Base-by-base conservation (phyloP, 495 filamentous ascomycete species). In the Niebla homalea region DNA sequence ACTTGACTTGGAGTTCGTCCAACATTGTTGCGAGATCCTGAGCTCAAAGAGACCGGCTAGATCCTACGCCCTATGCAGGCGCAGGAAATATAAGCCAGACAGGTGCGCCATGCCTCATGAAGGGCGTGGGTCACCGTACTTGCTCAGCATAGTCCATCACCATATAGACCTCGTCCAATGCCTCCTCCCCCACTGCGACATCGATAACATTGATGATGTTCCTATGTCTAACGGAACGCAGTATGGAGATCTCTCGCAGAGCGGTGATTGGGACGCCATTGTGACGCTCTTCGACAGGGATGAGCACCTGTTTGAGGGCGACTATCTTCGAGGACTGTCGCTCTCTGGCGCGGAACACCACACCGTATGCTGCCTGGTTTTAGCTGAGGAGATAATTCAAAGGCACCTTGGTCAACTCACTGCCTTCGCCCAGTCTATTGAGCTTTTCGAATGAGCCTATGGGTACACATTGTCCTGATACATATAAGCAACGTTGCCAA, bases 61-160 rank as follows among this genome's bases (percentile, higher is more conserved):
- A 64, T 61, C 67, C 64, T 52, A 54, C 64, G 57, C 61, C 67
- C 54, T 43, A 39, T 52, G 26, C 52, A 54, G 65, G 60, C 58
- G 64, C 62, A 60, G 59, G 66, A 67, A 50, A 46, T 51, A 67
- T 70, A 65, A 70, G 68, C 68, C 68, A 71, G 68, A 59, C 56
- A 67, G 65, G 56, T 71, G 64, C 58, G 67, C 59, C 52, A 64
- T 57, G 50, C 50, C 62, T 56, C 41, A 50, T 53, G 38, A 55
- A 44, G 45, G 29, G 58, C 53, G 54, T 37, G 20, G 49, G 57
- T 57, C 42, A 23, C 71, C 69, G 59, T 65, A 71, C 68, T 70
- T 72, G 67, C 59, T 72, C 70, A 47, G 66, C 66, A 46, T 72
- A 72, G 51, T 72, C 70, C 70, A 70, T 70, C 43, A 72, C 69